Percentiles rank a stretch among this genome's conserved stretches.
Evolutionary conservation across 306 rosid species (phyloP).

Genomic region (Alnus rubra): DNA sequence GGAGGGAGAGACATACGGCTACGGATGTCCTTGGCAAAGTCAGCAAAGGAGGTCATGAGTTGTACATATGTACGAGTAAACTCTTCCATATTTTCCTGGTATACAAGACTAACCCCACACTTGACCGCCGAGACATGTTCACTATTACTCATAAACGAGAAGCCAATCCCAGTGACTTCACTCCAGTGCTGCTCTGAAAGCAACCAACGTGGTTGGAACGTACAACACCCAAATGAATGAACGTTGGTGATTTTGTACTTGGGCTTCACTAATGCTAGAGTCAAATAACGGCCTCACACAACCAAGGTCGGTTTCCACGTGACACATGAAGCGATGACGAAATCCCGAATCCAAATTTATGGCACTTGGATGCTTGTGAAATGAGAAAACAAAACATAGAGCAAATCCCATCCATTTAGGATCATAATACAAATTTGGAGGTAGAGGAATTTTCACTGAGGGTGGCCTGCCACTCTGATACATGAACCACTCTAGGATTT

Average conservation of each 20-base stretch:
- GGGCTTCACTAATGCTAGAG: neutral
- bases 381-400: neutral
- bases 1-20: no score
- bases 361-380: neutral
- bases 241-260: neutral
- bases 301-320: neutral
- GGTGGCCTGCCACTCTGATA: no score
- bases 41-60: neutral
- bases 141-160: neutral
- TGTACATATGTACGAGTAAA: neutral
- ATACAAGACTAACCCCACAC: neutral
- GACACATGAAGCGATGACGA: neutral
- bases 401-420: neutral
- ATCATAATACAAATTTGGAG: neutral
- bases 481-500: no score
- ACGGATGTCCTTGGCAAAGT: neutral
- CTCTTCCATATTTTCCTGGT: neutral
- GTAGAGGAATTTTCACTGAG: no score
- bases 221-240: neutral
- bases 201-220: neutral
- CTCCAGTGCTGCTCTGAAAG: neutral
- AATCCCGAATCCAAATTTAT: neutral
- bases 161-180: neutral
- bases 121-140: fast-evolving
- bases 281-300: neutral